Percentiles rank a stretch among this genome's conserved stretches.
Conservation (phyloP, 176 grass and related monocot species). For the Rhynchospora breviuscula region DNA sequence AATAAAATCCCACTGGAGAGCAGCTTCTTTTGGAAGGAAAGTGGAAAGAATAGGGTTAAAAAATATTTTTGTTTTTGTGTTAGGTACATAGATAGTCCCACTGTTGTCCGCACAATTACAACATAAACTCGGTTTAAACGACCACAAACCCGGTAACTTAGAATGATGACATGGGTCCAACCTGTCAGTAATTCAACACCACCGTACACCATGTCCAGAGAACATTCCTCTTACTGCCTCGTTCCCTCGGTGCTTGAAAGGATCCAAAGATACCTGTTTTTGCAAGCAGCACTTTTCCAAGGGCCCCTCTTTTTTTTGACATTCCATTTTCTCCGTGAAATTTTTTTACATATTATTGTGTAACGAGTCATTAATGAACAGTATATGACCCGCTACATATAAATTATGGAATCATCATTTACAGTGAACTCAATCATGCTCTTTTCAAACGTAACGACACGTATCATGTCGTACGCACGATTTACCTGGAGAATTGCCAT, state of each 20-base stretch:
- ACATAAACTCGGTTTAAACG: slow-evolving; percentile 6
- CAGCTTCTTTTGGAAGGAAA: background rate
- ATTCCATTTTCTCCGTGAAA: background rate
- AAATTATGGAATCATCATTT: accelerated
- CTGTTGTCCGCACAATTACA: background rate
- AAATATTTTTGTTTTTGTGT: slow-evolving; percentile 16
- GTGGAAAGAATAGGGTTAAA: slow-evolving; percentile 5
- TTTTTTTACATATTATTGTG: background rate
- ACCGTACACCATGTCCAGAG: background rate
- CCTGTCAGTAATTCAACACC: background rate
- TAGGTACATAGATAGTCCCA: slow-evolving; percentile 24
- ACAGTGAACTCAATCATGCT: too few relatives aligned
- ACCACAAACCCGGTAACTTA: background rate
- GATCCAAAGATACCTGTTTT: slow-evolving; percentile 28
- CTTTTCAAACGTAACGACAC: background rate
- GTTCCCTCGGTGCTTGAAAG: slow-evolving; percentile 10
- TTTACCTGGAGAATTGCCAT: background rate
- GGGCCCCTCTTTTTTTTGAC: background rate
- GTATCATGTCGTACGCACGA: background rate
- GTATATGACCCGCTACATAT: background rate
- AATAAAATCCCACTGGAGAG: slow-evolving; percentile 6
- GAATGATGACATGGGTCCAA: background rate
- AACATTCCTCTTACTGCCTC: background rate
- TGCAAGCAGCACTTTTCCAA: background rate
- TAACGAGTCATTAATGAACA: background rate